These are phyloP conservation scores for Cerrena zonata DNA, from an alignment of 1,284 basidiomycete genomes.

Conservation along the genomic window DNA sequence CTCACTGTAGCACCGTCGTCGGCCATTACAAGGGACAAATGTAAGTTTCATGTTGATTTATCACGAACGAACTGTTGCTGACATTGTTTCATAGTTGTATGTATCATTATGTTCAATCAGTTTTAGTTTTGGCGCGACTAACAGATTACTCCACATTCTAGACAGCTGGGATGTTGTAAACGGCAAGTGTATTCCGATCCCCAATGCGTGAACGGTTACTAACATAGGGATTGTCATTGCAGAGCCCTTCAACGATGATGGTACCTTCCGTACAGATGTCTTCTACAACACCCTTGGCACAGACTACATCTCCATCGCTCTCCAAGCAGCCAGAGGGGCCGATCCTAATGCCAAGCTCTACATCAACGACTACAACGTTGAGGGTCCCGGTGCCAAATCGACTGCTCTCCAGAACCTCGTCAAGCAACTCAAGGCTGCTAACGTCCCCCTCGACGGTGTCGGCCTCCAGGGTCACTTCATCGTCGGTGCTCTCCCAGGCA, in stretches of 20 bases:
- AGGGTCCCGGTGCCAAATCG: conserved; percentile 35
- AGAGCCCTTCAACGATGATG: conserved; percentile 57
- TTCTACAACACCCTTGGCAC: conserved; percentile 43
- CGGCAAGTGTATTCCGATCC: conserved; percentile 16
- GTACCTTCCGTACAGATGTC: conserved; percentile 42
- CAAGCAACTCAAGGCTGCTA: conserved; percentile 33
- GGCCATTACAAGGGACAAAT: conserved; percentile 46
- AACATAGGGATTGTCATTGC: not conserved
- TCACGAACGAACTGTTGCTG: not conserved
- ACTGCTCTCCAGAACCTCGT: conserved; percentile 43
- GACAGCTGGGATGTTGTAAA: conserved; percentile 37
- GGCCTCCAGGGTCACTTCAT: conserved; percentile 49
- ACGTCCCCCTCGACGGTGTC: conserved; percentile 45
- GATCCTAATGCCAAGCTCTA: conserved; percentile 37
- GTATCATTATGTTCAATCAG: conserved; percentile 8
- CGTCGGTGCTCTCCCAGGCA: conserved; percentile 39
- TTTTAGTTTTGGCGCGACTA: not conserved
- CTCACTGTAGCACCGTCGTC: conserved; percentile 42
- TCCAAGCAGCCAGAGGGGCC: conserved; percentile 39
- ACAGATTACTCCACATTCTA: conserved; percentile 5
- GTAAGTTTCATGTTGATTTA: conserved; percentile 24
- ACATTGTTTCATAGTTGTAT: conserved; percentile 17
- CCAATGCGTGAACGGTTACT: not conserved
- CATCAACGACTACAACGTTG: conserved; percentile 53
- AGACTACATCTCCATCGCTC: conserved; percentile 38